A percentile compares a stretch with the other conserved stretches of the same genome.
Evolutionary conservation across 257 asterid genomes (phyloP).

Genomic region (Penstemon eatonii): DNA sequence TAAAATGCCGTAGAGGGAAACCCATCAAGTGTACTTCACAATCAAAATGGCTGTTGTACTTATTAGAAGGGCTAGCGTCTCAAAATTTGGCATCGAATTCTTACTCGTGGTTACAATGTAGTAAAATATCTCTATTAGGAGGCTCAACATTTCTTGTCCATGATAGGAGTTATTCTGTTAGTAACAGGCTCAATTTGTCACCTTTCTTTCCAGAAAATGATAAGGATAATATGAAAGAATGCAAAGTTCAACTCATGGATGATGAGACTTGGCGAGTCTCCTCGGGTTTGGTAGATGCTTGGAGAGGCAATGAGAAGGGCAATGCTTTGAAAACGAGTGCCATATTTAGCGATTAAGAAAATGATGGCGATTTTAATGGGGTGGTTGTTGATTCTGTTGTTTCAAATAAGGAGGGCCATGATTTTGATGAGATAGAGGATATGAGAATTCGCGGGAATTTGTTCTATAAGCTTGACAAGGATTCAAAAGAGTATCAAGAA

Average conservation of each 20-base stretch:
- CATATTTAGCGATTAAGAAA: slow-evolving; percentile 21
- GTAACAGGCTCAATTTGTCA: slow-evolving; percentile 47
- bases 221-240: slow-evolving; percentile 31
- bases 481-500: slow-evolving; percentile 74
- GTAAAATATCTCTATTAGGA: slow-evolving; percentile 26
- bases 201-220: slow-evolving; percentile 43
- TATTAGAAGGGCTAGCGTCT: no score
- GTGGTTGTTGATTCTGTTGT: slow-evolving; percentile 22
- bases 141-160: slow-evolving; percentile 19
- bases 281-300: slow-evolving; percentile 58
- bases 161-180: slow-evolving; percentile 26
- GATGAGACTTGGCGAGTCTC: slow-evolving; percentile 55
- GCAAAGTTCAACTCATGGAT: slow-evolving; percentile 37
- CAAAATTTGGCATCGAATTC: no score
- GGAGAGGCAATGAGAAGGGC: slow-evolving; percentile 42
- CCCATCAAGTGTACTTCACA: no score
- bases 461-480: slow-evolving; percentile 74
- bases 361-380: not conserved
- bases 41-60: no score
- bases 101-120: no score
- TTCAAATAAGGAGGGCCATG: slow-evolving; percentile 36
- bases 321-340: slow-evolving; percentile 22
- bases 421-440: slow-evolving; percentile 68
- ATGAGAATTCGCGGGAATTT: slow-evolving; percentile 68
- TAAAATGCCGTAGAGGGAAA: slow-evolving; percentile 23